Conservation (phyloP, 2,329 filamentous ascomycete genomes). For the Cladosporium oxysporum region DNA sequence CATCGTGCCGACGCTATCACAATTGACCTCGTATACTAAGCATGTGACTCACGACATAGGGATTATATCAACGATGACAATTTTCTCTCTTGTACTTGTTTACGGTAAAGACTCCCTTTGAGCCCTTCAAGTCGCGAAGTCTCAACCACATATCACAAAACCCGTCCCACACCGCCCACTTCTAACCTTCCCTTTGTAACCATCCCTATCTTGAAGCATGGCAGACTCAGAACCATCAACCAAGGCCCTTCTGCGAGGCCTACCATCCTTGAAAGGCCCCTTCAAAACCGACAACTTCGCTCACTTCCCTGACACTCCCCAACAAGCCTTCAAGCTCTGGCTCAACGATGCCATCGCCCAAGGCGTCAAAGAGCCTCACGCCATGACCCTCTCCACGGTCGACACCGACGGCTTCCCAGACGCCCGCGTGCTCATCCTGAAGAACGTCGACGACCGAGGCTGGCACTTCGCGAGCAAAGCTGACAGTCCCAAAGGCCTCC, state of each 20-base stretch:
- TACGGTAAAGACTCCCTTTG: no score
- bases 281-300: background rate
- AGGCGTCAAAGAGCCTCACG: background rate
- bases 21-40: background rate
- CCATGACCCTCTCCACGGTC: background rate
- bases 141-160: background rate
- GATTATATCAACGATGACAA: background rate
- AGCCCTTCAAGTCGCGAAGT: background rate
- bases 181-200: background rate
- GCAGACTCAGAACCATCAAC: background rate
- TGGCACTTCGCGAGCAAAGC: conserved; percentile 3
- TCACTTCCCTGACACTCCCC: background rate
- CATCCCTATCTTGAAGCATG: background rate
- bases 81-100: background rate
- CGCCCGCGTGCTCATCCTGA: background rate
- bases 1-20: background rate
- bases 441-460: background rate
- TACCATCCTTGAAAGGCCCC: background rate
- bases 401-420: background rate
- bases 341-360: background rate
- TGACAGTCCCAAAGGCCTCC: background rate
- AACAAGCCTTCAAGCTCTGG: background rate
- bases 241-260: background rate
- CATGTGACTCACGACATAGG: background rate
- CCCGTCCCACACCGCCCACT: background rate